Evolutionary conservation across 345 rosid genomes (phyloP).

Genomic region (Salix arbutifolia): DNA sequence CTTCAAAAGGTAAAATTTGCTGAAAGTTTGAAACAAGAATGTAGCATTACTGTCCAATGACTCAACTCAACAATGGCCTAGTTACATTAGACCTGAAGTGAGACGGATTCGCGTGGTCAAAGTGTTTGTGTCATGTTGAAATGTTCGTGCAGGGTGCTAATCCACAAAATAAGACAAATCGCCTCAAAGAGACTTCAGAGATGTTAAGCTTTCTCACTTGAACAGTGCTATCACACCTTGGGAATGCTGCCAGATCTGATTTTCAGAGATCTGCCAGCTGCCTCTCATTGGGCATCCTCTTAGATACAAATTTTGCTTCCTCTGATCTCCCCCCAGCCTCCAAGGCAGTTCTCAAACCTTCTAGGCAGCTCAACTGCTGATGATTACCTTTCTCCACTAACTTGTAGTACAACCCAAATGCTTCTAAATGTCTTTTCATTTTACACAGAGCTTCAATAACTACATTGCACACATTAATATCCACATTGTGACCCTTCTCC

Average conservation of each 20-base stretch:
- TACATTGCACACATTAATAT: constrained; percentile 33
- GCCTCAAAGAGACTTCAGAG: not conserved
- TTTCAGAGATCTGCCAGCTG: not conserved
- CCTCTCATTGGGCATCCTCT: constrained; percentile 42
- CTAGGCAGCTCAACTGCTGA: constrained; percentile 47
- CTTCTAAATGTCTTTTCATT: constrained; percentile 49
- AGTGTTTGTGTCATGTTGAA: too few species aligned
- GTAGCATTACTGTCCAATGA: not conserved
- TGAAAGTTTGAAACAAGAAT: too few species aligned
- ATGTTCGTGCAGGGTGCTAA: too few species aligned
- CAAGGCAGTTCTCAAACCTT: constrained; percentile 48
- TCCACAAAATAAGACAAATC: too few species aligned
- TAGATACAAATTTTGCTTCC: constrained; percentile 57
- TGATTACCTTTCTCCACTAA: constrained; percentile 57
- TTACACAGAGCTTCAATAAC: constrained; percentile 64
- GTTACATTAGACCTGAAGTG: not conserved
- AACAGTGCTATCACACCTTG: not conserved
- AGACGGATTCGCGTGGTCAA: not conserved
- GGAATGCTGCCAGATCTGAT: not conserved
- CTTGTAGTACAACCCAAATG: constrained; percentile 58
- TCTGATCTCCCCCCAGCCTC: constrained; percentile 43
- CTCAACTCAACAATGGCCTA: not conserved
- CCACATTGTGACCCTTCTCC: constrained; percentile 48
- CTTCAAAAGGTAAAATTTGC: too few species aligned
- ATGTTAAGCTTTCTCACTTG: not conserved